These are phyloP conservation scores for Flaveria robusta DNA, from an alignment of 129 eudicot genomes.

Conservation along the genomic window DNA sequence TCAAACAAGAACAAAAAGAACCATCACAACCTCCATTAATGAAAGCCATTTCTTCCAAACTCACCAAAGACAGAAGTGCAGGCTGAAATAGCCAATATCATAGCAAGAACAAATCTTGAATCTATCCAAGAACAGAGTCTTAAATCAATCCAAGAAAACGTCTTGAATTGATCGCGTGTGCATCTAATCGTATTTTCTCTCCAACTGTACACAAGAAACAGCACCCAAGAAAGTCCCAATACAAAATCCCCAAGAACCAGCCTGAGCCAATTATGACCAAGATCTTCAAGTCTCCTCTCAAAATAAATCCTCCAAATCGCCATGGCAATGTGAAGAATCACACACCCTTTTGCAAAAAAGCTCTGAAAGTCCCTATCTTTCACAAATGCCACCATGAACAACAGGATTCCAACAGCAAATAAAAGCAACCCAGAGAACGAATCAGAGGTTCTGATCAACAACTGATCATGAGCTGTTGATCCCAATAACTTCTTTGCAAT, in stretches of 20 bases:
- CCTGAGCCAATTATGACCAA: conserved; percentile 69
- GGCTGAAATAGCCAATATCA: background rate
- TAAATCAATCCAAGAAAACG: conserved; percentile 12
- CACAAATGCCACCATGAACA: conserved; percentile 95
- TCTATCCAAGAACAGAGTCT: too few relatives aligned
- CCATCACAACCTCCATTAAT: conserved; percentile 37
- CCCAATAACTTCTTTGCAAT: conserved; percentile 71
- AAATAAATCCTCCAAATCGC: conserved; percentile 80
- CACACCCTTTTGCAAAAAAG: conserved; percentile 93
- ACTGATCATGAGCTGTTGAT: conserved; percentile 87
- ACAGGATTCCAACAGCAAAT: conserved; percentile 70
- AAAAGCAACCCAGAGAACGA: conserved; percentile 94
- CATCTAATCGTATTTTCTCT: conserved; percentile 82
- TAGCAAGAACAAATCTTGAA: conserved; percentile 8
- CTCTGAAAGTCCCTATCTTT: conserved; percentile 80
- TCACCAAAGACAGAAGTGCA: conserved; percentile 17
- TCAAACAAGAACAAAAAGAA: conserved; percentile 25
- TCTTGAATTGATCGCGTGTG: background rate
- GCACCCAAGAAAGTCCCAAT: conserved; percentile 75
- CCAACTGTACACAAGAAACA: conserved; percentile 82
- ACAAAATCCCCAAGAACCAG: conserved; percentile 65
- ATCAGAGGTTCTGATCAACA: conserved; percentile 77
- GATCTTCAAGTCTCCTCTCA: conserved; percentile 65
- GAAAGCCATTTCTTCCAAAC: conserved; percentile 28
- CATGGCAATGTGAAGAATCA: conserved; percentile 75